These are phyloP conservation scores for Persicaria tinctoria DNA, from an alignment of 148 eudicot species.

Conservation along the genomic window DNA sequence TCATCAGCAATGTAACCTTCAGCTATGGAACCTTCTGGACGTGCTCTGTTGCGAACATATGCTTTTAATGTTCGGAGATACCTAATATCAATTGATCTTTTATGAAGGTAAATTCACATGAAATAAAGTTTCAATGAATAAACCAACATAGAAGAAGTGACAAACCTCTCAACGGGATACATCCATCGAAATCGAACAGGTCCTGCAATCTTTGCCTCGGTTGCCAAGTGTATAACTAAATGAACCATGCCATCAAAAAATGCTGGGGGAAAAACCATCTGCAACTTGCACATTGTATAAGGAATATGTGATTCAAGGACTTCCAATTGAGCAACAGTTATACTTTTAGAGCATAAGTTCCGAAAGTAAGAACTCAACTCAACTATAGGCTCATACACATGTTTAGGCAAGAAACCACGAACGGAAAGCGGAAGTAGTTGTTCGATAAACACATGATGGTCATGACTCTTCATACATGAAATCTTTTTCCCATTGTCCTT, in stretches of 20 bases:
- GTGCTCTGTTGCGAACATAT: not conserved
- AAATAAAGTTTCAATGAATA: no score
- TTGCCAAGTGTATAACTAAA: not conserved
- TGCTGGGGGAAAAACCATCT: not conserved
- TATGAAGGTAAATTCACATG: no score
- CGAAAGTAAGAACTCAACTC: not conserved
- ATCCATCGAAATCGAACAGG: not conserved
- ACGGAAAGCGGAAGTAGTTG: constrained; percentile 8
- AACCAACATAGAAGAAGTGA: no score
- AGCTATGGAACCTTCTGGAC: not conserved
- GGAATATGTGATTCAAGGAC: not conserved
- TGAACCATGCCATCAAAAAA: not conserved
- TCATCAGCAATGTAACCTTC: constrained; percentile 15
- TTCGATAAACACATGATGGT: constrained; percentile 13
- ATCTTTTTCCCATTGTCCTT: not conserved
- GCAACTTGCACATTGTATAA: not conserved
- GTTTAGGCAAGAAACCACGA: not conserved
- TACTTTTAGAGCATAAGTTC: constrained; percentile 3
- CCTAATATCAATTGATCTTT: not conserved
- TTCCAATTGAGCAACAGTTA: not conserved
- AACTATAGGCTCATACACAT: not conserved
- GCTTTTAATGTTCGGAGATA: not conserved
- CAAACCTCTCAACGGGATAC: not conserved
- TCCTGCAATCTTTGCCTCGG: not conserved
- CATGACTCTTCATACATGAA: constrained; percentile 9